phyloP scores from a whole-genome alignment of 305 asterid species.

The Plantago coronopus region DNA sequence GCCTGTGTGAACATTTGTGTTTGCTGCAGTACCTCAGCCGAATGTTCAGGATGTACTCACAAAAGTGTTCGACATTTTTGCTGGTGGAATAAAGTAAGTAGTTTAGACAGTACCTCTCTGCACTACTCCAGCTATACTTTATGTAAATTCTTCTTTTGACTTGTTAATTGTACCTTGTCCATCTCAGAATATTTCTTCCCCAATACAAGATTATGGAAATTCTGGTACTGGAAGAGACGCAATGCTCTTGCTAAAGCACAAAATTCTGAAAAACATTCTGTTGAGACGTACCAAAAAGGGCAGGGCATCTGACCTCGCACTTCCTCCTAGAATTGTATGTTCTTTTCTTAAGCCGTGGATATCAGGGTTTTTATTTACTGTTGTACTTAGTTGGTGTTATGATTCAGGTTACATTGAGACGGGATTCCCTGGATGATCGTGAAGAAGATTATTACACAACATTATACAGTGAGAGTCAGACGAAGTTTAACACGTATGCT shows the following conservation, averaged over 20 bases:
- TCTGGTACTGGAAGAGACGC: conserved; percentile 51
- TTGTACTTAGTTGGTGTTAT: conserved; percentile 17
- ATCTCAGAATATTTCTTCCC: conserved; percentile 66
- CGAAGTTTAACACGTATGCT: conserved; percentile 79
- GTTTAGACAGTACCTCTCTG: conserved; percentile 17
- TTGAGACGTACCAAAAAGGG: conserved; percentile 91
- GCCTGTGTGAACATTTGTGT: conserved; percentile 21
- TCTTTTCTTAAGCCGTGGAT: conserved; percentile 16
- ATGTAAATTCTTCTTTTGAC: conserved; percentile 11
- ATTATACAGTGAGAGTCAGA: conserved; percentile 76
- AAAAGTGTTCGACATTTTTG: conserved; percentile 76
- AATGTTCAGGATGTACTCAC: conserved; percentile 69
- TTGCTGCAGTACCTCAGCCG: conserved; percentile 48
- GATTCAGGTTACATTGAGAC: conserved; percentile 64
- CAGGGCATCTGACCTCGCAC: conserved; percentile 91
- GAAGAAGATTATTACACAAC: conserved; percentile 80
- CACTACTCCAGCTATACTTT: conserved; percentile 5
- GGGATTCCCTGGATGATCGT: conserved; percentile 70
- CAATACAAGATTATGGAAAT: conserved; percentile 62
- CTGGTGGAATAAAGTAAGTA: conserved; percentile 91
- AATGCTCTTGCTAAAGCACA: conserved; percentile 75
- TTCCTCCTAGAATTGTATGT: conserved; percentile 82
- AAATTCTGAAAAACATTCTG: conserved; percentile 63
- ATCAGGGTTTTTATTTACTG: conserved; percentile 14
- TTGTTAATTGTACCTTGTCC: conserved; percentile 11